These are phyloP conservation scores for Abrus pulchellus DNA, from an alignment of 306 rosid genomes.

Conservation along the genomic window DNA sequence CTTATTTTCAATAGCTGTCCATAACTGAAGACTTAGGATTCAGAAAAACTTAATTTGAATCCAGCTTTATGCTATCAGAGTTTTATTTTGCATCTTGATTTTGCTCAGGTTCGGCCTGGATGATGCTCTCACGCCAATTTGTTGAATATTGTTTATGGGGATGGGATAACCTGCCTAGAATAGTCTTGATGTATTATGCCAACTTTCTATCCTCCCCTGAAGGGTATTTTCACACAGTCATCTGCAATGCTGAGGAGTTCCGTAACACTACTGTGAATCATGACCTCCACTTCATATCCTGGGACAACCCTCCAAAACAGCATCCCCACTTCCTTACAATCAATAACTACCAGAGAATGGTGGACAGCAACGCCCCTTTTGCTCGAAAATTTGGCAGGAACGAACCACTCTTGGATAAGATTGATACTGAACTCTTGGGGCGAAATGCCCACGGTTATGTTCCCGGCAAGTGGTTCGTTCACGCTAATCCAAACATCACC, in stretches of 20 bases:
- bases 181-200: conserved; percentile 65
- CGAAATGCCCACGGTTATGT: conserved; percentile 53
- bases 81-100: conserved; percentile 33
- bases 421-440: conserved; percentile 58
- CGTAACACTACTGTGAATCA: conserved; percentile 65
- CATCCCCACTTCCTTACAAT: conserved; percentile 62
- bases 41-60: conserved; percentile 33
- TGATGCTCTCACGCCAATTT: conserved; percentile 65
- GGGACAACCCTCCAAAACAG: conserved; percentile 69
- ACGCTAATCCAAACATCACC: conserved; percentile 46
- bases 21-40: conserved; percentile 8
- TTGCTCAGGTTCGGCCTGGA: conserved; percentile 68
- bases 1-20: neutral
- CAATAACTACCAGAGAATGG: conserved; percentile 53
- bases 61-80: conserved; percentile 23
- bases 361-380: conserved; percentile 62
- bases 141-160: conserved; percentile 64
- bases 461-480: conserved; percentile 57
- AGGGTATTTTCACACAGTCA: conserved; percentile 68
- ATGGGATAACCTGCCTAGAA: conserved; percentile 70
- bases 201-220: conserved; percentile 67
- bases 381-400: conserved; percentile 61
- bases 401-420: conserved; percentile 57
- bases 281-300: conserved; percentile 67
- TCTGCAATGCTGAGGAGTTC: conserved; percentile 66